Evolutionary conservation across 345 rosid species (phyloP), one percentile per base, ranked within the genome.

Genomic region (Lepidium africanum): DNA sequence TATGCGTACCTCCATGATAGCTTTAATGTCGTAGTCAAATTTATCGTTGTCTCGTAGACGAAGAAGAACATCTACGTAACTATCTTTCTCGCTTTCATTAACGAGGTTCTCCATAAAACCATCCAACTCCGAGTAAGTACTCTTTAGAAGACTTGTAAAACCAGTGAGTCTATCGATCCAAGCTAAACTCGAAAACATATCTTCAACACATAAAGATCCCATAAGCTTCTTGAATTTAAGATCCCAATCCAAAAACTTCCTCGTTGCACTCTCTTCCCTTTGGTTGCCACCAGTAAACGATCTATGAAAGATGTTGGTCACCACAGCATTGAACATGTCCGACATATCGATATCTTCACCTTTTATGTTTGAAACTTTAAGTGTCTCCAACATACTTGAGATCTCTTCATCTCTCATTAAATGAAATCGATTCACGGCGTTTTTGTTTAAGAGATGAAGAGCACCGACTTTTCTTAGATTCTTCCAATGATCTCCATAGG

Each of bases 211-310:
- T 5, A 73, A 43, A 25, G 42, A 30, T 9, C 79, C 85, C 1
- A 59, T 21, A 9, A 84, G 39, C 10, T 72, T 39, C 84, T 76
- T 55, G 8, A 7, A 74, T 40, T 84, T 79, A 19, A 76, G 77
- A 41, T 79, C 73, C 59, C 81, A 65, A 8, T 70, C 63, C 39
- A 55, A 70, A 56, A 86, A 82, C 7, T 78, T 81, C 50, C 53
- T 83, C 63, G 76, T 81, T 62, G 73, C 70, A 53, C 9, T 77
- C 79, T 40, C 75, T 12, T 50, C 35, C 5, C 35, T 50, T 23
- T 50, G 12, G 15, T 23, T 0, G 35, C 55, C 27, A 50, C 55
- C 55, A 11, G 55, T 50, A n/a, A 11, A 50, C 9, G 55, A 50
- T 33, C 55, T 50, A 50, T 50, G 55, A 50, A 50, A 50, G 35